Percentiles rank a stretch among this genome's conserved stretches.
Conservation (phyloP, 257 asterid genomes). For the Solanum gracilifrons region DNA sequence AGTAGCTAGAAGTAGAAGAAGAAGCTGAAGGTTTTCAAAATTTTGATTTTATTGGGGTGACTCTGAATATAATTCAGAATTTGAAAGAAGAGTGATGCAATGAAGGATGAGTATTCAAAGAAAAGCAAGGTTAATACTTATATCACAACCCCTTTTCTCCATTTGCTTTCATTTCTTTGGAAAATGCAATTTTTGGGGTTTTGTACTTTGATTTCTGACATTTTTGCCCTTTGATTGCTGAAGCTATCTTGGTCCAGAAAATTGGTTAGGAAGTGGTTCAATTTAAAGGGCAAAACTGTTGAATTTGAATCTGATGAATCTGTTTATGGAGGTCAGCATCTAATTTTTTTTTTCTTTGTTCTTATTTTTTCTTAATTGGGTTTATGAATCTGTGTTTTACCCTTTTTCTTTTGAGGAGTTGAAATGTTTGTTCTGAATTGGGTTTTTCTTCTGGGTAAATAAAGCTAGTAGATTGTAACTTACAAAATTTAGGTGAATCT, state of each 20-base stretch:
- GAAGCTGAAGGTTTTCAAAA: background rate
- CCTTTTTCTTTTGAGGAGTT: background rate
- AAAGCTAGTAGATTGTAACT: background rate
- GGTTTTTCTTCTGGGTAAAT: background rate
- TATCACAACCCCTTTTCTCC: background rate
- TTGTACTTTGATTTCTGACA: background rate
- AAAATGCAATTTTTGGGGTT: background rate
- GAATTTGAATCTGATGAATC: slow-evolving; percentile 9
- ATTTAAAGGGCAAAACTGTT: slow-evolving; percentile 1
- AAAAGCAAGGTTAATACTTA: slow-evolving; percentile 56
- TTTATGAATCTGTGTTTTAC: background rate
- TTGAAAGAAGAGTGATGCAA: slow-evolving; percentile 52
- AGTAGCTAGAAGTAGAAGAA: background rate
- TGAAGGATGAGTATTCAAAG: slow-evolving; percentile 78
- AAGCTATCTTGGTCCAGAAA: slow-evolving; percentile 10
- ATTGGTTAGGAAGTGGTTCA: slow-evolving; percentile 14
- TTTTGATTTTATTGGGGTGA: background rate
- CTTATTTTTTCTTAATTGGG: background rate
- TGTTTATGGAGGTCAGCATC: slow-evolving; percentile 7
- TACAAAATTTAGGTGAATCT: background rate
- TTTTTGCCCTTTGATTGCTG: background rate
- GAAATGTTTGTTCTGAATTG: background rate
- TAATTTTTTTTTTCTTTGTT: background rate
- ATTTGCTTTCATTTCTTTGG: background rate
- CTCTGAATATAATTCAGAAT: background rate